Base-by-base conservation (phyloP, 352 stramenopile species). In the Pythium biforme region DNA sequence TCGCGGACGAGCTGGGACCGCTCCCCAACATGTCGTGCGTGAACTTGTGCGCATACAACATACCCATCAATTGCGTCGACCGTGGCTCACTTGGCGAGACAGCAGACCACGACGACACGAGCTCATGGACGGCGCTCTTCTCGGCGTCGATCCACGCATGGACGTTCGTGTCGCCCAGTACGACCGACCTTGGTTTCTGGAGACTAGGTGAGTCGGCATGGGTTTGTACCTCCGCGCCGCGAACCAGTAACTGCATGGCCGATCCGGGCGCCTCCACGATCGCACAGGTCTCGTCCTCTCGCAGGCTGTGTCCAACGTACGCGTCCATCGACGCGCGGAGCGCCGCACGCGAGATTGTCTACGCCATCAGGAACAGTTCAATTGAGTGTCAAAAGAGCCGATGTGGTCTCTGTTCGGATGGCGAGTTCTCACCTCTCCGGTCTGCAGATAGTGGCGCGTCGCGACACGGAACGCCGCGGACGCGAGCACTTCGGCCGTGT, bases 391-490 rank as follows among this genome's bases (percentile, higher is more conserved):
- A 10, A 11, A 25, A 25, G 3, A 25, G 3, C 31, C 7, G 31
- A 40, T n/a, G n/a, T n/a, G n/a, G n/a, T n/a, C n/a, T n/a, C n/a
- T n/a, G n/a, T n/a, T n/a, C n/a, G n/a, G n/a, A 33, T 19, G 45
- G 19, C 26, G 22, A 31, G 17, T 33, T 20, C 29, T 55, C 47
- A 70, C 63, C 40, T 59, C 20, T 12, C 63, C 55, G 1, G 39
- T 47, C 12, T 56, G 63, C 0, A 70, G 25, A 15, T 65, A 60
- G 41, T 70, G 50, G 1, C 63, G 63, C 34, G 56, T 52, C 31
- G 63, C 63, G 0, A 65, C 31, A 7, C 63, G 63, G 12, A 70
- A 57, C 1, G 50, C 55, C 12, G 48, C 19, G 8, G 62, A 52
- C 22, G 49, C 48, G 11, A 53, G 29, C 22, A 41, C 55, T 8